phyloP scores from a whole-genome alignment of 2,329 filamentous ascomycete species.

The Calonectria naviculata region DNA sequence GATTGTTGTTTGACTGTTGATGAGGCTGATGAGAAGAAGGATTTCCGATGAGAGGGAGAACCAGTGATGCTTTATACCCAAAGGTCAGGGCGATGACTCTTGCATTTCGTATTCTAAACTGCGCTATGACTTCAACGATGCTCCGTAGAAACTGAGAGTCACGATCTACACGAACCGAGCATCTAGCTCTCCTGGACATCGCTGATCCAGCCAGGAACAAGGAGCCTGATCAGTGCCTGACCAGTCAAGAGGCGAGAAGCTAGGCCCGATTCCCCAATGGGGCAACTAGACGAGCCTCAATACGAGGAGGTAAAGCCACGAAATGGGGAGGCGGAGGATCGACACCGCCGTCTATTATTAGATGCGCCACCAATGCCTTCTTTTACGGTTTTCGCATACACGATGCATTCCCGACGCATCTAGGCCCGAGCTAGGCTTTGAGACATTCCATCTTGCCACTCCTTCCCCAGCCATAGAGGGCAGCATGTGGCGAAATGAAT shows the following conservation, averaged over 20 bases:
- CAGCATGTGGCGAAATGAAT: neutral
- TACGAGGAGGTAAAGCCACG: neutral
- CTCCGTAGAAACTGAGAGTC: neutral
- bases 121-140: neutral
- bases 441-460: neutral
- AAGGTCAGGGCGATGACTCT: neutral
- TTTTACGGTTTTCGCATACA: constrained; percentile 4
- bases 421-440: neutral
- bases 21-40: neutral
- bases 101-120: neutral
- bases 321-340: neutral
- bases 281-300: neutral
- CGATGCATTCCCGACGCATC: neutral
- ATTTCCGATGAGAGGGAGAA: neutral
- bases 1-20: neutral
- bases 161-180: neutral
- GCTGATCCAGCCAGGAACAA: neutral
- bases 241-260: neutral
- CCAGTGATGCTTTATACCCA: neutral
- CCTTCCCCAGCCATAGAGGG: neutral
- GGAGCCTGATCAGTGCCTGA: neutral
- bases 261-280: neutral
- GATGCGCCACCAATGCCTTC: neutral
- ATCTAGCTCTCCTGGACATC: neutral
- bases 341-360: neutral